These are phyloP conservation scores for Xylaria flabelliformis DNA, from an alignment of 495 filamentous ascomycete species.

Conservation along the genomic window DNA sequence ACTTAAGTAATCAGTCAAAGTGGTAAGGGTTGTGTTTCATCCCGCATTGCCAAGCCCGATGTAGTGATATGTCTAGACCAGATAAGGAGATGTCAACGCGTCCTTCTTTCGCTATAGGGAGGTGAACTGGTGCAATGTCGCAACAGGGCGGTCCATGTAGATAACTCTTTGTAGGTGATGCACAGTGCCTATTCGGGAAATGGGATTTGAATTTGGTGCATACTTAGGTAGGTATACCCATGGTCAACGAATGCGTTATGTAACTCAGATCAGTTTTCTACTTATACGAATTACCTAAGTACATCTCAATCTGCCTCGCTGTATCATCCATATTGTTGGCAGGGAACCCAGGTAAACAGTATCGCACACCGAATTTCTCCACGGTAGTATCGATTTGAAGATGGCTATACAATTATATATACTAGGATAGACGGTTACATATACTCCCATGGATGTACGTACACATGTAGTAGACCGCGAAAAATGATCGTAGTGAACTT, in stretches of 20 bases:
- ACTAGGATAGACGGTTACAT: not conserved
- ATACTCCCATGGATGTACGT: conserved; percentile 10
- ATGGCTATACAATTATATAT: not conserved
- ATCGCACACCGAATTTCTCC: not conserved
- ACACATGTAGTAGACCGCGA: not conserved
- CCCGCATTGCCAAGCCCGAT: conserved; percentile 8
- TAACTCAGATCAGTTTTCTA: too few relatives aligned
- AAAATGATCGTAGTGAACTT: not conserved
- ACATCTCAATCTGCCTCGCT: too few relatives aligned
- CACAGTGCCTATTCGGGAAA: not conserved
- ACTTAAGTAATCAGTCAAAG: not conserved
- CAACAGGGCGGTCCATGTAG: conserved; percentile 2
- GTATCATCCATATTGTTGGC: not conserved
- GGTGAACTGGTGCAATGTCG: not conserved
- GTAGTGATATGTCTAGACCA: not conserved
- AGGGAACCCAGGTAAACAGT: not conserved
- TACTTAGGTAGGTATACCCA: not conserved
- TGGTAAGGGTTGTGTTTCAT: conserved; percentile 11
- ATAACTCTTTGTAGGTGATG: not conserved
- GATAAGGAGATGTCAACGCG: conserved; percentile 19
- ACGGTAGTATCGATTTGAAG: not conserved
- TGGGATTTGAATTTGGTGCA: not conserved
- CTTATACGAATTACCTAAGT: too few relatives aligned
- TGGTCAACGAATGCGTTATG: not conserved
- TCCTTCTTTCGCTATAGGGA: conserved; percentile 3